Base-by-base conservation (phyloP, 768 basidiomycete species). In the Lactarius pseudohatsudake region DNA sequence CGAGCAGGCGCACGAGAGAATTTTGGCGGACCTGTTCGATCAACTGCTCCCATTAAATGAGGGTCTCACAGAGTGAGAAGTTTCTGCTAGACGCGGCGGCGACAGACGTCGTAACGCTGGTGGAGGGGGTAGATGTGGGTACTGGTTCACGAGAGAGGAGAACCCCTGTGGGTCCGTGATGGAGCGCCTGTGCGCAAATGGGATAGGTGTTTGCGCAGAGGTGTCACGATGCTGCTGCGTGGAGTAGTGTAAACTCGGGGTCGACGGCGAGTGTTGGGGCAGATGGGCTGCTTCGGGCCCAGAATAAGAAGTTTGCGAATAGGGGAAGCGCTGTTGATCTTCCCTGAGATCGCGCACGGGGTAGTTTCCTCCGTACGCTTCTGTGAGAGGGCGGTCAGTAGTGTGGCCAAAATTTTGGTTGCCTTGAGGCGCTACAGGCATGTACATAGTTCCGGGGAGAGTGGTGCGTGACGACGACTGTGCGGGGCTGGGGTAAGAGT, bases 151-250 rank as follows among this genome's bases (percentile, higher is more conserved):
- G 83, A 76, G 64, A 76, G 77, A 74, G 80, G 85, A 20, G 57
- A 68, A 65, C 57, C 79, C 79, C 69, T 84, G 84, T 28, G 86
- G 81, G 57, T 87, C 87, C 36, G 84, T 85, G 59, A 83, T 77
- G 45, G 86, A 80, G 59, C 87, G 82, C 67, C 86, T 81, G 69
- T 84, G 85, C 47, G 81, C 80, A 72, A 82, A 88, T 16, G 83
- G 76, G 64, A 83, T 70, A 50, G 82, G 73, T 10, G 79, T 75
- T 61, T 84, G 81, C 8, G 68, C 57, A 30, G 72, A 59, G 61
- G 67, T 26, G 28, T 72, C 70, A 58, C 70, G 73, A 47, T 62
- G 64, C 43, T 71, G 70, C 61, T 71, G 71, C 26, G 81, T 76
- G 62, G 75, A 66, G 59, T 78, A 76, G 64, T 84, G 70, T n/a